Base-by-base conservation (phyloP, 768 basidiomycete genomes). In the Roridomyces roridus region DNA sequence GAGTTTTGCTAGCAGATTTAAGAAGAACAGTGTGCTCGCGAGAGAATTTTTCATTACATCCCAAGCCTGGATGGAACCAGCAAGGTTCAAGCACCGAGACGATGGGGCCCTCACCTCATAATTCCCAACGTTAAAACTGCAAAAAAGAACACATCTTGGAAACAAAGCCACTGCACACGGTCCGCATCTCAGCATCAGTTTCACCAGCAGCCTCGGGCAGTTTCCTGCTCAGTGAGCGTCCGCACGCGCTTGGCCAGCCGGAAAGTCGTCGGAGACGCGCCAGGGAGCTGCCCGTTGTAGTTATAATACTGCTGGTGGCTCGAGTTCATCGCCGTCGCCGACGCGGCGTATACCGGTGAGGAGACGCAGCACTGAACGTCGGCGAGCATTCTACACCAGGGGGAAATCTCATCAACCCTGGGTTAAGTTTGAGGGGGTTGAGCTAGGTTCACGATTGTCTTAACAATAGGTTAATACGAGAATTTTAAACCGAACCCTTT, bases 221-320 rank as follows among this genome's bases (percentile, higher is more conserved):
- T 83, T 70, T 92, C 91, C 60, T 92, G 90, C 63, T 92, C 91
- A 2, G 91, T 92, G 51, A 92, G 84, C 41, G 83, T 85, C 61
- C 91, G 86, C 26, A 89, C 87, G 24, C 91, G 86, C 69, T 92
- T 92, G 65, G 76, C 84, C 4, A 91, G 87, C n/a, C 91, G 86
- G 74, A 91, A 92, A 4, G 89, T 85, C 17, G 88, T 87, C 25
- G 88, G 81, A 3, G 88, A 89, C 20, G 88, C 85, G 50, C 84
- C 84, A 18, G 87, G 84, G 62, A 85, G 85, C 23, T 85, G 72
- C 49, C 84, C 82, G 61, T 83, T 88, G 74, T 91, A 91, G 74
- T 92, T 91, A 70, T 91, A 92, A 67, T 91, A 92, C 60, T 82
- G 84, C 74, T 86, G 85, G 49, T 86, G 58, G 43, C 23, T 59